These are phyloP conservation scores for Cucurbita argyrosperma DNA, from an alignment of 306 rosid species.

Conservation along the genomic window DNA sequence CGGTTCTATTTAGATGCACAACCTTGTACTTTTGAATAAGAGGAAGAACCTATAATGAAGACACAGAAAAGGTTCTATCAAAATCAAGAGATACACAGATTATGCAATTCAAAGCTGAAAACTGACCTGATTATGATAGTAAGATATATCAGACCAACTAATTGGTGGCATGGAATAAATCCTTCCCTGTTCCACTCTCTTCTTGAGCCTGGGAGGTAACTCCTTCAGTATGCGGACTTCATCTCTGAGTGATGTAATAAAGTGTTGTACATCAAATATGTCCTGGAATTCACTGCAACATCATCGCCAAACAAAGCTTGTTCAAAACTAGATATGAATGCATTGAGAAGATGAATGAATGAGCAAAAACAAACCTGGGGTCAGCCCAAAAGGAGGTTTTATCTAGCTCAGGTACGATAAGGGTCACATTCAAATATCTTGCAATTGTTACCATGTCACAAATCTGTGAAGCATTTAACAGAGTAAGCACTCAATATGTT, in stretches of 20 bases:
- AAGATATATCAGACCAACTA: slow-evolving; percentile 94
- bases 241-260: slow-evolving; percentile 86
- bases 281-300: slow-evolving; percentile 72
- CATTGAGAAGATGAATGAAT: neutral
- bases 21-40: slow-evolving; percentile 76
- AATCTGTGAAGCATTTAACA: slow-evolving; percentile 34
- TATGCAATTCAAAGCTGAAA: neutral
- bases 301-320: neutral
- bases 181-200: slow-evolving; percentile 52
- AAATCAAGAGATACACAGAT: neutral
- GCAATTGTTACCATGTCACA: slow-evolving; percentile 99
- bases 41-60: slow-evolving; percentile 55
- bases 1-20: slow-evolving; percentile 88
- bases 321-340: neutral
- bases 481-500: neutral
- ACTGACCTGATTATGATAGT: slow-evolving; percentile 74
- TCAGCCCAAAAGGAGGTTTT: slow-evolving; percentile 97
- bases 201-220: slow-evolving; percentile 84
- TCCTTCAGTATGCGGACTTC: slow-evolving; percentile 91
- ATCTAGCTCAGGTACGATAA: slow-evolving; percentile 83
- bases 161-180: slow-evolving; percentile 84
- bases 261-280: slow-evolving; percentile 87
- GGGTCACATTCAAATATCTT: slow-evolving; percentile 79
- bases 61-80: neutral
- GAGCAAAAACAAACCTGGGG: slow-evolving; percentile 44